A percentile compares a stretch with the other conserved stretches of the same genome.
Conservation (phyloP, 257 asterid genomes). For the Nemophila menziesii region DNA sequence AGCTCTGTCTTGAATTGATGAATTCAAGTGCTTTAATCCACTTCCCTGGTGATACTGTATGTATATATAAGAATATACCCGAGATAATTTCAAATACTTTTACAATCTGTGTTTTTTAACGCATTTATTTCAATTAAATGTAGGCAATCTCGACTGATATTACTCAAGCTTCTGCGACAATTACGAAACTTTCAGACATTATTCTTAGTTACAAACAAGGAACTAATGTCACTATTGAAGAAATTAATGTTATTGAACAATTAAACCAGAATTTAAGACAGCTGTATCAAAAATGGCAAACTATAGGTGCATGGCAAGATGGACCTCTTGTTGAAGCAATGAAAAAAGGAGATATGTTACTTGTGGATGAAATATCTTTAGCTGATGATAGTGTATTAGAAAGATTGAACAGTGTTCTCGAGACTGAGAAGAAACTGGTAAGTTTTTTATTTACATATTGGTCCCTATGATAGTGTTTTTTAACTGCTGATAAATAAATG, state of each 20-base stretch:
- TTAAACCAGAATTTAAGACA: slow-evolving; percentile 26
- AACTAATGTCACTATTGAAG: slow-evolving; percentile 41
- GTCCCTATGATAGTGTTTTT: no score
- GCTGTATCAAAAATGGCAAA: slow-evolving; percentile 67
- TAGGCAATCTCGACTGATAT: slow-evolving; percentile 70
- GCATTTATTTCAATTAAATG: slow-evolving; percentile 17
- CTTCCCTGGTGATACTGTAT: slow-evolving; percentile 54
- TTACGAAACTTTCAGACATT: slow-evolving; percentile 29
- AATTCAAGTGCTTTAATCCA: slow-evolving; percentile 46
- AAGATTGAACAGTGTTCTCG: slow-evolving; percentile 89
- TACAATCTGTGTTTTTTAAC: no score
- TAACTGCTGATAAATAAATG: slow-evolving; percentile 14
- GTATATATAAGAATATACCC: slow-evolving; percentile 18
- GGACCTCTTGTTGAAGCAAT: slow-evolving; percentile 97
- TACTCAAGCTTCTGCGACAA: slow-evolving; percentile 52
- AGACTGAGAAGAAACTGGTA: slow-evolving; percentile 90
- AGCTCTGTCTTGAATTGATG: slow-evolving; percentile 36
- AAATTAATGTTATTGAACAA: slow-evolving; percentile 28
- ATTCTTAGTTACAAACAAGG: slow-evolving; percentile 38
- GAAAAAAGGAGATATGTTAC: slow-evolving; percentile 77
- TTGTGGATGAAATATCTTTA: slow-evolving; percentile 88
- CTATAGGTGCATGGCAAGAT: slow-evolving; percentile 88
- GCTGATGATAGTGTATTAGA: slow-evolving; percentile 99
- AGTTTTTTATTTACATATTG: slow-evolving; percentile 15
- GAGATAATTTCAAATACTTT: no score